These are phyloP conservation scores for Ananas comosus DNA, from an alignment of 176 grass and related monocot species.

Conservation along the genomic window DNA sequence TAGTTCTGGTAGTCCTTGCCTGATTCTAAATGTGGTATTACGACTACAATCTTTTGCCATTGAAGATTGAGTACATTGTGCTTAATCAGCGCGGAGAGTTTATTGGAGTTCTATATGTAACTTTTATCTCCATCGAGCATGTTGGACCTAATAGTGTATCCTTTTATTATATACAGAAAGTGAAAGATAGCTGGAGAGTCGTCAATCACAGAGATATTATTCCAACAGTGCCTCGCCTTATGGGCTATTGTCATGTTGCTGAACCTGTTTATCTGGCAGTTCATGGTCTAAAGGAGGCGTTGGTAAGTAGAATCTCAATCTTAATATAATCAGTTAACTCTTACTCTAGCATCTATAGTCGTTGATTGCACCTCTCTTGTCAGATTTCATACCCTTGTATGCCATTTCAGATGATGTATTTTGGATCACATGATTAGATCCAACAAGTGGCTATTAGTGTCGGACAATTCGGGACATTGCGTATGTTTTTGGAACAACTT, in stretches of 20 bases:
- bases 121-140: neutral
- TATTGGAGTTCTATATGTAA: neutral
- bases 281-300: slow-evolving; percentile 47
- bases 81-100: neutral
- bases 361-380: neutral
- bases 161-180: slow-evolving; percentile 51
- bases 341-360: neutral
- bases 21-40: neutral
- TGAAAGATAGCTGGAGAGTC: slow-evolving; percentile 96
- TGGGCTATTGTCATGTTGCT: slow-evolving; percentile 97
- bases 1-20: no score
- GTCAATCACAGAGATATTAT: slow-evolving; percentile 96
- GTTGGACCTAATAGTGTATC: neutral
- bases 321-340: neutral
- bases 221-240: slow-evolving; percentile 87
- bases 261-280: slow-evolving; percentile 82
- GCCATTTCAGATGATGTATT: neutral
- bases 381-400: neutral
- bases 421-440: no score
- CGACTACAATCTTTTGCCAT: neutral
- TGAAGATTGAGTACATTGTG: neutral
- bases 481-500: no score
- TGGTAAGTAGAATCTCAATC: slow-evolving; percentile 24
- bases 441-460: no score
- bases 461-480: no score